Conservation (phyloP, 306 rosid species). For the Chamaecrista fasciculata region DNA sequence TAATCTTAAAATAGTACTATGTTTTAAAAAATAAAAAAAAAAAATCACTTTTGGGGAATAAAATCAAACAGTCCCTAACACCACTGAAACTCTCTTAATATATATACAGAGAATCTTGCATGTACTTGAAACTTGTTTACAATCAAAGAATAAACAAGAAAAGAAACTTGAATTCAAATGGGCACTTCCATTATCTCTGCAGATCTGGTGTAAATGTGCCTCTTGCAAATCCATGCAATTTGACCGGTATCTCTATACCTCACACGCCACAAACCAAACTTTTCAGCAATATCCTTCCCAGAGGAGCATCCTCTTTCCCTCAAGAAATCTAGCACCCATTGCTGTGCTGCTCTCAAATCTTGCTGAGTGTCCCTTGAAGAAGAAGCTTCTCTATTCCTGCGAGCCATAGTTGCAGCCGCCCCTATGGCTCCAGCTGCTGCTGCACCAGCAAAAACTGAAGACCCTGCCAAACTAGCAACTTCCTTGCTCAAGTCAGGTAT, state of each 20-base stretch:
- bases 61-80: no score
- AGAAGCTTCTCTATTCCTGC: constrained; percentile 46
- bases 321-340: constrained; percentile 90
- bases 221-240: constrained; percentile 88
- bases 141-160: neutral
- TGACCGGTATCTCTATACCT: constrained; percentile 82
- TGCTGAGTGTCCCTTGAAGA: constrained; percentile 70
- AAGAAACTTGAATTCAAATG: constrained; percentile 42
- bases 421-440: constrained; percentile 68
- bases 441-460: constrained; percentile 68
- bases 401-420: constrained; percentile 63
- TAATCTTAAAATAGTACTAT: no score
- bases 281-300: constrained; percentile 91
- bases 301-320: constrained; percentile 77
- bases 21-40: no score
- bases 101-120: constrained; percentile 1
- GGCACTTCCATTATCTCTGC: constrained; percentile 88
- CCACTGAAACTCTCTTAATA: neutral
- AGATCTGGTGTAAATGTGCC: constrained; percentile 78
- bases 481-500: constrained; percentile 92
- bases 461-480: constrained; percentile 79
- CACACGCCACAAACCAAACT: constrained; percentile 89
- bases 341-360: constrained; percentile 77
- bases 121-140: neutral
- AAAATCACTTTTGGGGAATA: no score